These are phyloP conservation scores for Coemansia biformis DNA, from an alignment of 192 early-diverging fungal genomes.

Conservation along the genomic window DNA sequence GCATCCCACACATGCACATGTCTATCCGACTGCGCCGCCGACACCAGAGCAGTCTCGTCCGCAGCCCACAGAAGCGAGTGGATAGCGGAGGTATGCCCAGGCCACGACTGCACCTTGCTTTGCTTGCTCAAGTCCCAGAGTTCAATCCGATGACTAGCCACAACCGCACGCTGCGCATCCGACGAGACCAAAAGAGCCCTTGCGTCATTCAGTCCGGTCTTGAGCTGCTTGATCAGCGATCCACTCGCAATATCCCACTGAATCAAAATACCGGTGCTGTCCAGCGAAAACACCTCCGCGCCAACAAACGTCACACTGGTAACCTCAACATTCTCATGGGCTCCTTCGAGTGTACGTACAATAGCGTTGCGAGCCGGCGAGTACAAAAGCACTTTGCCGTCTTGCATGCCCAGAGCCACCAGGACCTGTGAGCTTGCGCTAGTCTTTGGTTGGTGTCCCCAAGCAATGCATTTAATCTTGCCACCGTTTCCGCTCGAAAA, in stretches of 20 bases:
- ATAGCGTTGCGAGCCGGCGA: slow-evolving; percentile 44
- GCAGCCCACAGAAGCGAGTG: slow-evolving; percentile 34
- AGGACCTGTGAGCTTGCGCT: background rate
- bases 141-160: slow-evolving; percentile 41
- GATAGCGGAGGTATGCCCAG: slow-evolving; percentile 29
- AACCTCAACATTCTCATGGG: slow-evolving; percentile 3
- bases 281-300: slow-evolving; percentile 19
- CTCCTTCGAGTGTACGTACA: slow-evolving; percentile 11
- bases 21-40: slow-evolving; percentile 32
- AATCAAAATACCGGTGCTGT: slow-evolving; percentile 14
- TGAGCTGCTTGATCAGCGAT: slow-evolving; percentile 3
- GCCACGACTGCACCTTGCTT: slow-evolving; percentile 9
- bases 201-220: slow-evolving; percentile 18
- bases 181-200: slow-evolving; percentile 15
- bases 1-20: slow-evolving; percentile 42
- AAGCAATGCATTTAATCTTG: slow-evolving; percentile 15
- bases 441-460: slow-evolving; percentile 6
- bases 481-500: slow-evolving; percentile 1
- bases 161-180: slow-evolving; percentile 23
- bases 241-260: slow-evolving; percentile 23
- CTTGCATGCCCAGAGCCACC: slow-evolving; percentile 26
- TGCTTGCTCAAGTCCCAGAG: slow-evolving; percentile 24
- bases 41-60: slow-evolving; percentile 27
- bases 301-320: slow-evolving; percentile 3
- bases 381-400: slow-evolving; percentile 26